Percentiles rank a stretch among this genome's conserved stretches.
phyloP scores from a whole-genome alignment of 2,329 filamentous ascomycete species.

The Juglanconis juglandina region DNA sequence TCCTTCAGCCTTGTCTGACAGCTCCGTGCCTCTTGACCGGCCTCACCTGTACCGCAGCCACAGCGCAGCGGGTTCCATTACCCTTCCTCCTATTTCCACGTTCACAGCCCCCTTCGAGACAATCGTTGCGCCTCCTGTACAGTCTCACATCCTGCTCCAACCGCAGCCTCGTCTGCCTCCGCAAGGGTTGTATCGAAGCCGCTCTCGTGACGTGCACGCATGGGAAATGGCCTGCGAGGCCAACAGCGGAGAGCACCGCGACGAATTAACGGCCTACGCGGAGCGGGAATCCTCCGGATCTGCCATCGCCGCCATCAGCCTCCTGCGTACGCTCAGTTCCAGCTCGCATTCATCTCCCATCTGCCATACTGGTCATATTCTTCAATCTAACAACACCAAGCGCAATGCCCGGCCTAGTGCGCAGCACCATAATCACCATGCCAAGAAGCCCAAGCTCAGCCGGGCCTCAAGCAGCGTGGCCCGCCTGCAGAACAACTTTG shows the following conservation, averaged over 20 bases:
- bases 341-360: constrained; percentile 38
- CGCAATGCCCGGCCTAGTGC: constrained; percentile 50
- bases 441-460: constrained; percentile 61
- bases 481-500: constrained; percentile 48
- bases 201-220: constrained; percentile 81
- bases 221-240: constrained; percentile 91
- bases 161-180: constrained; percentile 43
- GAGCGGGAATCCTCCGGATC: constrained; percentile 77
- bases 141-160: constrained; percentile 27
- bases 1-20: constrained; percentile 18
- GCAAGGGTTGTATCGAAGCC: constrained; percentile 57
- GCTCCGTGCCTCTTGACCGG: constrained; percentile 44
- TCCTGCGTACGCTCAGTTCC: constrained; percentile 69
- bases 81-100: constrained; percentile 53
- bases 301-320: constrained; percentile 75
- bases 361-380: constrained; percentile 25
- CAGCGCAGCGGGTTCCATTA: constrained; percentile 61
- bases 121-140: constrained; percentile 14
- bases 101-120: constrained; percentile 41
- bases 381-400: constrained; percentile 59
- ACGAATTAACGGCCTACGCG: constrained; percentile 71
- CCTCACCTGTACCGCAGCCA: constrained; percentile 65
- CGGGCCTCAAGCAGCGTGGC: constrained; percentile 61
- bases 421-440: constrained; percentile 31
- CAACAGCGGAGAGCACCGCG: constrained; percentile 69